Evolutionary conservation across 2,329 filamentous ascomycete species (phyloP).

Genomic region (Davidsoniella eucalypti): DNA sequence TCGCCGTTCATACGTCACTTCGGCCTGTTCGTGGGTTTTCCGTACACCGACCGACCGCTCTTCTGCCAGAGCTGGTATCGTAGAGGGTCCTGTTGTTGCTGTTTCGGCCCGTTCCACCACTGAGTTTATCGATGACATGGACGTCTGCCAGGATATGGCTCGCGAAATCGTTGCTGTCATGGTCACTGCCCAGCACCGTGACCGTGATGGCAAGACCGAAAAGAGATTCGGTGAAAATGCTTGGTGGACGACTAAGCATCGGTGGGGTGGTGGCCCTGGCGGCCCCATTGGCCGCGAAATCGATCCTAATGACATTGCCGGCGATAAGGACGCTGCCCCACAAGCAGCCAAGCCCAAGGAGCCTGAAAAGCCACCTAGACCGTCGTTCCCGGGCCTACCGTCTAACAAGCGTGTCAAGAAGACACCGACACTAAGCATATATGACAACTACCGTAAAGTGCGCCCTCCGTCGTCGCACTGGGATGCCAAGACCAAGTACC

Average conservation of each 20-base stretch:
- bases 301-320: conserved; percentile 29
- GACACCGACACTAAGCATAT: conserved; percentile 34
- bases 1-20: conserved; percentile 39
- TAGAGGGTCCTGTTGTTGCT: conserved; percentile 45
- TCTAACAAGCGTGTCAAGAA: conserved; percentile 33
- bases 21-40: conserved; percentile 42
- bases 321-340: conserved; percentile 28
- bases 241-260: conserved; percentile 44
- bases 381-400: conserved; percentile 15
- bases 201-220: conserved; percentile 39
- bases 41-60: conserved; percentile 43
- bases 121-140: conserved; percentile 34
- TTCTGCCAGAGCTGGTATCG: conserved; percentile 38
- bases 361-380: conserved; percentile 10
- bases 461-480: conserved; percentile 39
- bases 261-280: conserved; percentile 47
- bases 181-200: conserved; percentile 46
- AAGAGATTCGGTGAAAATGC: conserved; percentile 38
- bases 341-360: conserved; percentile 15
- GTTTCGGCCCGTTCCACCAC: conserved; percentile 41
- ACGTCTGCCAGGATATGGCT: conserved; percentile 45
- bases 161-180: conserved; percentile 44
- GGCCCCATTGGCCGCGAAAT: conserved; percentile 47
- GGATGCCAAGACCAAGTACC: conserved; percentile 43
- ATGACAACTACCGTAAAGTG: conserved; percentile 48